A percentile compares a stretch with the other conserved stretches of the same genome.
Evolutionary conservation across 306 rosid genomes (phyloP).

Genomic region (Glycine latifolia): DNA sequence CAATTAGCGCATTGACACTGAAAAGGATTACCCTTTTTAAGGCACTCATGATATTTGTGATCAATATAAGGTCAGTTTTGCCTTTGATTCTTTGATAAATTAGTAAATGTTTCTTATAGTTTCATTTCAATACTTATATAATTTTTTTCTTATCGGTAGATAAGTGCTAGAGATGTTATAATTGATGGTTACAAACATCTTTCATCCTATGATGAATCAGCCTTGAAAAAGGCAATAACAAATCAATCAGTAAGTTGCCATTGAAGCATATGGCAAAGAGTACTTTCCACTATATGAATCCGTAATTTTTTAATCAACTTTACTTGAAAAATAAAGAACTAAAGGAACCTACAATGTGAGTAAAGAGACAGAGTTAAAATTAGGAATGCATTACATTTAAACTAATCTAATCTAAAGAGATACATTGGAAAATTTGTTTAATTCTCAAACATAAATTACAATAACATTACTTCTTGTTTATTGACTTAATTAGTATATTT

Average conservation of each 20-base stretch:
- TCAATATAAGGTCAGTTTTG: conserved; percentile 59
- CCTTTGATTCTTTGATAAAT: not conserved
- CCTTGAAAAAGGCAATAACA: conserved; percentile 77
- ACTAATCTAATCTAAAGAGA: not conserved
- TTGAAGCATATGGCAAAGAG: conserved; percentile 84
- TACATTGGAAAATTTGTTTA: not conserved
- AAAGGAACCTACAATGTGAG: not conserved
- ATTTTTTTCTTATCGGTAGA: conserved; percentile 52
- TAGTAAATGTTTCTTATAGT: not conserved
- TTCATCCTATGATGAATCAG: conserved; percentile 63
- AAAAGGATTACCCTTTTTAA: conserved; percentile 80
- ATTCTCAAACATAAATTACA: not conserved
- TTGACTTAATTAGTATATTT: not conserved
- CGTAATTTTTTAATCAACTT: conserved; percentile 50
- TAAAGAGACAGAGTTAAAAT: not conserved
- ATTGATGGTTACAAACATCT: conserved; percentile 77
- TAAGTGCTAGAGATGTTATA: conserved; percentile 49
- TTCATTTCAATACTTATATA: not conserved
- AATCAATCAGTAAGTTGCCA: conserved; percentile 85
- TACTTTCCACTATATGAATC: conserved; percentile 84
- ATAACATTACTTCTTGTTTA: not conserved
- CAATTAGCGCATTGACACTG: conserved; percentile 64
- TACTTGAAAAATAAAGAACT: not conserved
- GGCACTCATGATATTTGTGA: conserved; percentile 67
- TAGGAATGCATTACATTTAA: not conserved